Base-by-base conservation (phyloP, 345 rosid genomes). In the Sonneratia caseolaris region DNA sequence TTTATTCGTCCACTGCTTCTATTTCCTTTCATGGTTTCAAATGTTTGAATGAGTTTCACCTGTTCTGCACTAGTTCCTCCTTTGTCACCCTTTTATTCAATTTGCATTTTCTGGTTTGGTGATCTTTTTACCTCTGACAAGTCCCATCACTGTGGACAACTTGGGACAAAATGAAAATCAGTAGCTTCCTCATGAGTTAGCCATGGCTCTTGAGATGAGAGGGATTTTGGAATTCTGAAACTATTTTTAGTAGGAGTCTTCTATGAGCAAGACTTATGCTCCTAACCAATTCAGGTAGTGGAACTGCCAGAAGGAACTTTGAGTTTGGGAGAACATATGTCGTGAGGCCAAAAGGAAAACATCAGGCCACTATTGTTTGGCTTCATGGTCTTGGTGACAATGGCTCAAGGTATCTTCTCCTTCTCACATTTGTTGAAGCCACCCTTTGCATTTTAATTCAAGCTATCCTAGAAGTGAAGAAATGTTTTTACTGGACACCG, bases 321-420 rank as follows among this genome's bases (percentile, higher is more conserved):
- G 87, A 81, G 76, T 84, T 79, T 22, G 87, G 87, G 59, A 81
- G 84, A 76, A 84, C 87, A 36, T 75, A 81, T 51, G 87, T 84
- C 80, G 87, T 84, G 73, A 77, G 87, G 81, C 87, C 87, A 7
- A 79, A 72, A 65, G 87, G 74, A 64, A 79, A 77, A 61, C 87
- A 84, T 75, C 84, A 81, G 76, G 84, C 84, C 53, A 84, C 87
- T 22, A 81, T 84, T 7, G 84, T 81, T 71, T 81, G 87, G 87
- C 69, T 84, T 59, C 87, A 84, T 19, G 87, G 84, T 42, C 83
- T 84, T 21, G 84, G 87, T 38, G 87, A 84, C 55, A 81, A 84
- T 79, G 87, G 87, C 66, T 77, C 84, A 4, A 84, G 84, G 87
- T 71, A 67, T n/a, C 35, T 38, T 64, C 48, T 43, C 42, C 56